Evolutionary conservation across 2,329 filamentous ascomycete species (phyloP).

Genomic region (Purpureocillium lavendulum): DNA sequence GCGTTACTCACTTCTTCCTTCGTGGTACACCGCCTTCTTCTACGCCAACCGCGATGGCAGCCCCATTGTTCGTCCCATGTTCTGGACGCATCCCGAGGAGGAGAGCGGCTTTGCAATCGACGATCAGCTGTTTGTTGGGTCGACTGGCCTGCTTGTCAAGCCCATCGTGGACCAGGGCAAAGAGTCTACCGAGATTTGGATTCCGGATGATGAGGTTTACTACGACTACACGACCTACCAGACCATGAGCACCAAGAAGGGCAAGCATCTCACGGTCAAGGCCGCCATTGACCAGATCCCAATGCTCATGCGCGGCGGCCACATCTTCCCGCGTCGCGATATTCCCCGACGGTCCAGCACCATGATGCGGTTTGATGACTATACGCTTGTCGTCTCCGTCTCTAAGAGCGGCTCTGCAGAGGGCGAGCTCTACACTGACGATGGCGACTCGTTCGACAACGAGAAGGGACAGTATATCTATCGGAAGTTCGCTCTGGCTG

Average conservation of each 20-base stretch:
- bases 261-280: slow-evolving; percentile 59
- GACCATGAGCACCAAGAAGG: slow-evolving; percentile 58
- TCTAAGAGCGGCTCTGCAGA: slow-evolving; percentile 54
- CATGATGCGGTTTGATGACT: slow-evolving; percentile 90
- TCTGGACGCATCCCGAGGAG: slow-evolving; percentile 81
- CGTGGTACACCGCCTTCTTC: slow-evolving; percentile 97
- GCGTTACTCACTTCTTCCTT: slow-evolving; percentile 80
- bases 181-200: slow-evolving; percentile 68
- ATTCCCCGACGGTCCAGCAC: slow-evolving; percentile 75
- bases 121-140: slow-evolving; percentile 86
- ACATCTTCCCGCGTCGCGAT: slow-evolving; percentile 86
- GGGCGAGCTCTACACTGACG: slow-evolving; percentile 83
- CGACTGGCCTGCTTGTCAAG: slow-evolving; percentile 84
- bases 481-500: slow-evolving; percentile 63
- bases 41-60: slow-evolving; percentile 74
- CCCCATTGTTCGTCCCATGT: slow-evolving; percentile 86
- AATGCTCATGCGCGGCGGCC: slow-evolving; percentile 84
- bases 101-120: slow-evolving; percentile 84
- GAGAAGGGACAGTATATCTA: slow-evolving; percentile 82
- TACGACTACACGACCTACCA: slow-evolving; percentile 94
- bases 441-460: slow-evolving; percentile 88
- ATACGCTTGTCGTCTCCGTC: slow-evolving; percentile 74
- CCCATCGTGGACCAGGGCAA: slow-evolving; percentile 75
- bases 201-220: slow-evolving; percentile 83
- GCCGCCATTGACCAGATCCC: slow-evolving; percentile 83